Conservation (phyloP, 1,284 basidiomycete genomes). For the Tilletia caries region DNA sequence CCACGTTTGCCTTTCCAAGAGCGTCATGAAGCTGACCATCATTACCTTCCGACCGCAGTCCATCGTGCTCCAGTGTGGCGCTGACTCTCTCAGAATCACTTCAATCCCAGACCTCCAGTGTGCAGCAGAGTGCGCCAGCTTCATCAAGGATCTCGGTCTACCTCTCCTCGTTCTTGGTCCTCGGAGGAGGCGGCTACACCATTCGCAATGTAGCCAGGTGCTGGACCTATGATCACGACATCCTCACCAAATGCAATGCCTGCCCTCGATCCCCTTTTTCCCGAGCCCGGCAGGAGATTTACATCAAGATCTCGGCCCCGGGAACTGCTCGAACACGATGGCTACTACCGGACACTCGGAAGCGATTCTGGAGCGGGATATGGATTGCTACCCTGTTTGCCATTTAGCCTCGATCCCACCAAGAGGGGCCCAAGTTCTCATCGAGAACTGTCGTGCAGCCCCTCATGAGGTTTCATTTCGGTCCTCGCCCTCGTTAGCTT, state of each 20-base stretch:
- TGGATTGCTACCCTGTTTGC: conserved; percentile 75
- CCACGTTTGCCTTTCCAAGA: conserved; percentile 91
- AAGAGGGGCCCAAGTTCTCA: too few relatives aligned
- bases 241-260: conserved; percentile 70
- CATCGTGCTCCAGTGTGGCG: conserved; percentile 95
- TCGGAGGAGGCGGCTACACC: conserved; percentile 94
- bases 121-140: conserved; percentile 97
- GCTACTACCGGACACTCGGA: conserved; percentile 56
- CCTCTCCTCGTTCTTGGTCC: conserved; percentile 82
- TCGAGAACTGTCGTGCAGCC: too few relatives aligned
- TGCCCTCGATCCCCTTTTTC: conserved; percentile 87
- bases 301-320: conserved; percentile 71
- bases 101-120: conserved; percentile 97
- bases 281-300: conserved; percentile 86
- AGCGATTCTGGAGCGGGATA: conserved; percentile 72
- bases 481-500: too few relatives aligned
- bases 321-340: neutral
- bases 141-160: conserved; percentile 84
- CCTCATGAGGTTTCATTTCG: too few relatives aligned
- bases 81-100: conserved; percentile 91
- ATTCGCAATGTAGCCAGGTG: conserved; percentile 89
- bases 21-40: conserved; percentile 90
- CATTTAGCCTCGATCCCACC: too few relatives aligned
- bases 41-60: conserved; percentile 80
- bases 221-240: conserved; percentile 96